A percentile compares a stretch with the other conserved stretches of the same genome.
Conservation (phyloP, 2,329 filamentous ascomycete species). For the Exutisphaerella laricina region DNA sequence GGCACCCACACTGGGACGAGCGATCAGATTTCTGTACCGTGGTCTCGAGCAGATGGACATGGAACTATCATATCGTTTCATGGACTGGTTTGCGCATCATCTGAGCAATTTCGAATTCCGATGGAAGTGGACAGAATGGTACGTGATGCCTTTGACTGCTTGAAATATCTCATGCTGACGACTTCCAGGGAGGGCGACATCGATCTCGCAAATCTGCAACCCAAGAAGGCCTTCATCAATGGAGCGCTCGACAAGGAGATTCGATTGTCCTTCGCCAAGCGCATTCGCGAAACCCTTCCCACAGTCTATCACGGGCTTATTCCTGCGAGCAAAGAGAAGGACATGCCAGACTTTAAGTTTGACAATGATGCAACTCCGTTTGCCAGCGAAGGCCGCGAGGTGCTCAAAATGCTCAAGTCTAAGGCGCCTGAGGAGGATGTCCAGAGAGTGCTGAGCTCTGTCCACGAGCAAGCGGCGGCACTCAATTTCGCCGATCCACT, state of each 20-base stretch:
- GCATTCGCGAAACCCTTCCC: constrained; percentile 89
- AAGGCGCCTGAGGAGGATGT: constrained; percentile 84
- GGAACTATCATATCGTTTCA: constrained; percentile 77
- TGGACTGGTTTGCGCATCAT: constrained; percentile 98
- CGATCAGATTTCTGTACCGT: constrained; percentile 85
- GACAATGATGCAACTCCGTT: constrained; percentile 71
- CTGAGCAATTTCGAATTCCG: constrained; percentile 98
- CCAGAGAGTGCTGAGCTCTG: constrained; percentile 70
- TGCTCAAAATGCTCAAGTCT: constrained; percentile 71
- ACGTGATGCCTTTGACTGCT: constrained; percentile 26
- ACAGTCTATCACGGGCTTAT: constrained; percentile 77
- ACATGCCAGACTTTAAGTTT: constrained; percentile 95
- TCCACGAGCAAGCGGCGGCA: constrained; percentile 71
- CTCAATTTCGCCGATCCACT: constrained; percentile 66
- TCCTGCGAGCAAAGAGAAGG: constrained; percentile 81
- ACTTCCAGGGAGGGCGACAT: constrained; percentile 67
- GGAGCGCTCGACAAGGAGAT: constrained; percentile 95
- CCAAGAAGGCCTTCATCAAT: constrained; percentile 87
- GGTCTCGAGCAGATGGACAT: constrained; percentile 78
- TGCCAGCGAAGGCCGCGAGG: constrained; percentile 73
- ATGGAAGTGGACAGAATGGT: constrained; percentile 99
- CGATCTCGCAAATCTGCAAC: constrained; percentile 67
- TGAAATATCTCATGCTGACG: constrained; percentile 10
- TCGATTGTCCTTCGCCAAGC: constrained; percentile 88
- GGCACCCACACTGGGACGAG: constrained; percentile 84